Base-by-base conservation (phyloP, 2,329 filamentous ascomycete genomes). In the Aspergillus intermedius region DNA sequence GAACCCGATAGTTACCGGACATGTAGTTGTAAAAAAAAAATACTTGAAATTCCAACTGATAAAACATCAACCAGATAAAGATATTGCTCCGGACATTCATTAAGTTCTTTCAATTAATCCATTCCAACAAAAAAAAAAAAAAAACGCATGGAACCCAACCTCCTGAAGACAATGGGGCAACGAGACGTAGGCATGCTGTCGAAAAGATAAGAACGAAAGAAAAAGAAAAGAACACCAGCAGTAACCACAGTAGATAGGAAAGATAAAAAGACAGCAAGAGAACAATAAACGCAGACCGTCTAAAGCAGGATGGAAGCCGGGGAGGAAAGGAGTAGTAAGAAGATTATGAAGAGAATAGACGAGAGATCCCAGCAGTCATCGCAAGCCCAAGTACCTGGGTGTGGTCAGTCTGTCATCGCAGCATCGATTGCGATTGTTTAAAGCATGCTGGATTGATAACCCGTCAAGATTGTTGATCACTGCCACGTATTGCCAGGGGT, bases 31-130 rank as follows among this genome's bases (percentile, higher is more conserved):
- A 35, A 17, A 35, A 4, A 35, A 4, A 13, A n/a, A n/a, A 35
- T 35, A n/a, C 34, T 17, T 28, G 34, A 42, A n/a, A 40, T 44
- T 44, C 46, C 52, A 46, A 40, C 48, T 49, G 43, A 42, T 46
- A 45, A 39, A 44, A 43, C 48, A 54, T 48, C 40, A 30, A 48
- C 46, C 42, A 43, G 32, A 44, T 44, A 47, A 21, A 44, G 25
- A 40, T 13, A 48, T 43, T 45, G 37, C 50, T 48, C 49, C 44
- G 50, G 50, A 55, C 52, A 56, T 55, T 54, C 60, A 60, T 55
- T 51, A 47, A 46, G 55, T 63, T 59, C 60, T 65, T 59, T 60
- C 60, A 63, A 66, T 67, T 68, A 67, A 60, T 65, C 53, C 62
- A 60, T 64, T 66, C 59, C 52, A 49, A 60, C 54, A 53, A 53